Evolutionary conservation across 768 basidiomycete species (phyloP), one percentile per base, ranked within the genome.

Genomic region (Amanita rimosa): DNA sequence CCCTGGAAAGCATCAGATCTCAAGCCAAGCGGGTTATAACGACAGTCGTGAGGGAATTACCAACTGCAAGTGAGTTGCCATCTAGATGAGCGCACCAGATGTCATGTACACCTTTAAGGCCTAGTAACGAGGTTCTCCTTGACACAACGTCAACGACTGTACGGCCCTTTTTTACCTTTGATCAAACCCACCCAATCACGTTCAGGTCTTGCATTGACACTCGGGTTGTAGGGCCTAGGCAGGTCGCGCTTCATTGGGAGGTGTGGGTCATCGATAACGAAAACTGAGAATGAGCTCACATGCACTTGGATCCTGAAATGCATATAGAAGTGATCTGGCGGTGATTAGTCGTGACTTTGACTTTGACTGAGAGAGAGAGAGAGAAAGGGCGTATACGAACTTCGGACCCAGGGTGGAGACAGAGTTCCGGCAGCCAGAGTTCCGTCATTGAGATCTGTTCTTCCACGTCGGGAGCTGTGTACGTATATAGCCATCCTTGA

Each of bases 11-110:
- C 21, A 26, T 16, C 48, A 49, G 51, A 26, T 21, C 9, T 27
- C 13, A 39, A n/a, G 37, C 16, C 4, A 8, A 1, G 16, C 26
- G 26, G 27, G 16, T 9, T 21, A 26, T 26, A 4, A 16, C 14
- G 24, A 44, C 6, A 10, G 51, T 37, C 4, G 13, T 10, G 5
- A 44, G 48, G 38, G 16, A 31, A 26, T 39, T 62, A 80, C 83
- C 83, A 52, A 85, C 60, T 4, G 71, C 73, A 10, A 85, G 65
- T 33, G 70, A 64, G 27, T 64, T 60, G 3, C 67, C 72, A 29
- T 62, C 65, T 4, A 85, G 62, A 58, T 78, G 69, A 29, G 79
- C 69, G 2, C 72, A 62, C 67, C 80, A 76, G 16, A 85, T 64
- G 54, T 85, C 83, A 49, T 74, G 67, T 21, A 75, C 64, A 21